Conservation (phyloP, 1,284 basidiomycete genomes). For the Ustilago vetiveriae region DNA sequence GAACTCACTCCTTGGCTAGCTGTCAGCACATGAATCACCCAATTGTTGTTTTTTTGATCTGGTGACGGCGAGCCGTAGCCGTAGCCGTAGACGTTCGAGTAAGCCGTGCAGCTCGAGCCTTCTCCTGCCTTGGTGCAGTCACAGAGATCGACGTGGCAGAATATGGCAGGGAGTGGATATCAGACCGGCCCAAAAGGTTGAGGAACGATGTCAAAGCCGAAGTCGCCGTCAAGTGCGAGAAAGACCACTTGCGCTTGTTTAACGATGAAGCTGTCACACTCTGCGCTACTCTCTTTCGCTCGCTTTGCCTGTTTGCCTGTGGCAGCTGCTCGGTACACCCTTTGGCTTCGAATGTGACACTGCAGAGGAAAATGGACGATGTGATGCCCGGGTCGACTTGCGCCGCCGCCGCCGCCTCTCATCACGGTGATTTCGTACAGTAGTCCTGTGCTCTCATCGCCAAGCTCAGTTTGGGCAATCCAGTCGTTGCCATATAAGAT, state of each 20-base stretch:
- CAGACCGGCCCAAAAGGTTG: not conserved
- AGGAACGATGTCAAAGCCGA: too few species aligned
- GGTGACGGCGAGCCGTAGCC: too few species aligned
- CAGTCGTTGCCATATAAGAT: not conserved
- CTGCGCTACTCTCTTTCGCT: not conserved
- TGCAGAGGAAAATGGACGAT: not conserved
- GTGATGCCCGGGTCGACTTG: not conserved
- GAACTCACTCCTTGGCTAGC: too few species aligned
- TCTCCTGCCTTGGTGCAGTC: too few species aligned
- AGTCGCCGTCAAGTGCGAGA: not conserved
- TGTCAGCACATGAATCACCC: too few species aligned
- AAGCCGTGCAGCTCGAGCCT: too few species aligned
- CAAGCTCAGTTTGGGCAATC: too few species aligned
- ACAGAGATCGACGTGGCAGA: not conserved
- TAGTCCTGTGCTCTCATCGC: not conserved
- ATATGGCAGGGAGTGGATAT: not conserved
- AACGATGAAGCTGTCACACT: not conserved
- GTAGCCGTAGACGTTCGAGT: too few species aligned
- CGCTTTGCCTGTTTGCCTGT: too few species aligned
- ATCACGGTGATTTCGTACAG: not conserved
- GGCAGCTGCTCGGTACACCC: too few species aligned
- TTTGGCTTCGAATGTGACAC: too few species aligned
- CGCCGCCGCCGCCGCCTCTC: not conserved
- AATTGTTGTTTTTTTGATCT: too few species aligned
- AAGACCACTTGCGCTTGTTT: not conserved